Percentiles rank a stretch among this genome's conserved stretches.
Conservation (phyloP, 2,329 filamentous ascomycete genomes). For the Penicillium sp. region DNA sequence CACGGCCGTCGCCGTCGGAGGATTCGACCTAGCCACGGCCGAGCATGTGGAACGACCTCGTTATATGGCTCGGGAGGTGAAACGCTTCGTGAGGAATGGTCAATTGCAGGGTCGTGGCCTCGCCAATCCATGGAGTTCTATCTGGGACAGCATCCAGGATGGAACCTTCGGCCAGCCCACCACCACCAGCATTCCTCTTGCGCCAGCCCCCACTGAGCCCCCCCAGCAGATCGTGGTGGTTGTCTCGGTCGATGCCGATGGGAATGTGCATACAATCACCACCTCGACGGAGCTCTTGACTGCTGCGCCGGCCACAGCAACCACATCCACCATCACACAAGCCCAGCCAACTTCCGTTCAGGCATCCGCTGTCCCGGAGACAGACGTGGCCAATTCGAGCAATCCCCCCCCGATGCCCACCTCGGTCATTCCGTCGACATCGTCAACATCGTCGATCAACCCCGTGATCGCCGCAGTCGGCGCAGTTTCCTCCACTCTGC, state of each 20-base stretch:
- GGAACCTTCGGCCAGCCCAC: background rate
- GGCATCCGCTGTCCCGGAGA: too few relatives aligned
- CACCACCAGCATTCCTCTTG: background rate
- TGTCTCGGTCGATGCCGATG: slow-evolving; percentile 14
- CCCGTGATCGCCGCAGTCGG: too few relatives aligned
- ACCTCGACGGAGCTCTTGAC: slow-evolving; percentile 6
- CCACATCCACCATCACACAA: background rate
- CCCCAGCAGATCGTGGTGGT: slow-evolving; percentile 17
- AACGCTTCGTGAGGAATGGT: slow-evolving; percentile 17
- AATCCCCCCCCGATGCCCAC: too few relatives aligned
- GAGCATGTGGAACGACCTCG: slow-evolving; percentile 29
- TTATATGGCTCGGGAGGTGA: slow-evolving; percentile 31
- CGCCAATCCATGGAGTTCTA: background rate
- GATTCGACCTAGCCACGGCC: slow-evolving; percentile 29
- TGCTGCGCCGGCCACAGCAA: slow-evolving; percentile 5
- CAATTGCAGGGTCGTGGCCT: background rate
- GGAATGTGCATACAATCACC: slow-evolving; percentile 16
- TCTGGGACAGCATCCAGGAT: slow-evolving; percentile 3
- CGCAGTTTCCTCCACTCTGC: too few relatives aligned
- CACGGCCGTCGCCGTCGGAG: slow-evolving; percentile 30
- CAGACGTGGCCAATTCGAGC: too few relatives aligned
- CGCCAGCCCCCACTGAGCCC: slow-evolving; percentile 1
- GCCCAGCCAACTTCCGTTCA: too few relatives aligned
- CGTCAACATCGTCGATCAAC: too few relatives aligned
- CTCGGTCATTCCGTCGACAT: too few relatives aligned